A percentile compares a stretch with the other conserved stretches of the same genome.
phyloP scores from a whole-genome alignment of 2,329 filamentous ascomycete species.

The Xylariaceae sp. region DNA sequence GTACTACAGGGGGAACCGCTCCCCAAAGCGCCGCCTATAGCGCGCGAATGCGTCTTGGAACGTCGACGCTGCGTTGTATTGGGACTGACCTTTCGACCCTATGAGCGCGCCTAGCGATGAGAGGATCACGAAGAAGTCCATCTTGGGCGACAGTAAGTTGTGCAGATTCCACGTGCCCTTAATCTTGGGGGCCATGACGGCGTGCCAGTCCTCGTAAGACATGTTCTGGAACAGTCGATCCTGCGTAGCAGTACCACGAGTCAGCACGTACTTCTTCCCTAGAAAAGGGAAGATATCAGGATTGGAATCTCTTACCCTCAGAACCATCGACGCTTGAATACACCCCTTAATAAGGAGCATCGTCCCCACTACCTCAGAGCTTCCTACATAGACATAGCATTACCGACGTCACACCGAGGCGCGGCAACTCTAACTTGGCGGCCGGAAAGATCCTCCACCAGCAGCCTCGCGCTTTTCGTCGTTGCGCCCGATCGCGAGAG shows the following conservation, averaged over 20 bases:
- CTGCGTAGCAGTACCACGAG: too few relatives aligned
- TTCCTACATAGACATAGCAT: not conserved
- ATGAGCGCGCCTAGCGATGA: conserved; percentile 3
- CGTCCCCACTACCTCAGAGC: not conserved
- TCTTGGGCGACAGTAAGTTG: not conserved
- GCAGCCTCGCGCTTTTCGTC: not conserved
- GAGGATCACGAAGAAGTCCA: conserved; percentile 19
- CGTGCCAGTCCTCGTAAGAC: conserved; percentile 1
- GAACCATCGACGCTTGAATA: conserved; percentile 9
- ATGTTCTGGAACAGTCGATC: conserved; percentile 6
- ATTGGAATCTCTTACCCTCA: not conserved
- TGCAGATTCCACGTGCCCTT: conserved; percentile 21
- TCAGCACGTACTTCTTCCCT: too few relatives aligned
- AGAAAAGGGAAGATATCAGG: not conserved
- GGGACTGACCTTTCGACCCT: conserved; percentile 4
- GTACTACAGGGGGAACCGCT: too few relatives aligned
- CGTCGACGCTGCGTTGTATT: conserved; percentile 7
- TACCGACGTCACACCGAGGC: not conserved
- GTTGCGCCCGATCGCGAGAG: conserved; percentile 5
- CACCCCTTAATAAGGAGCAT: conserved; percentile 15
- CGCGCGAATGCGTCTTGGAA: conserved; percentile 21
- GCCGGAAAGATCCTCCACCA: not conserved
- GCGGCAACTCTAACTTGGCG: not conserved
- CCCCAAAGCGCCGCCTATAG: not conserved
- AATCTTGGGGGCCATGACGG: conserved; percentile 3